Base-by-base conservation (phyloP, 768 basidiomycete species). In the Russula sp. region DNA sequence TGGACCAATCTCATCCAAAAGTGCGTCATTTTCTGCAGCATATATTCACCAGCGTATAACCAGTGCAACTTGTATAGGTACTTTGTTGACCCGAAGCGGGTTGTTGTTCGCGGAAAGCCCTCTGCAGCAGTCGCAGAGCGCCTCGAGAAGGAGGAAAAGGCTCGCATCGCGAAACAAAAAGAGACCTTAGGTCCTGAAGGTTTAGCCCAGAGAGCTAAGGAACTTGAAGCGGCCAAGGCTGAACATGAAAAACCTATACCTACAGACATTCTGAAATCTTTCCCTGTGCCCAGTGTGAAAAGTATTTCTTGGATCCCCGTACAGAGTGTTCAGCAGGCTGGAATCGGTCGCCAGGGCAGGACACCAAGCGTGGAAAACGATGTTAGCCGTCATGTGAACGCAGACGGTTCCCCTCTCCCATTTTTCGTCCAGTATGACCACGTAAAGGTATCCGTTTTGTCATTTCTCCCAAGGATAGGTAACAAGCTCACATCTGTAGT, bases 401-500 rank as follows among this genome's bases (percentile, higher is more conserved):
- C 76, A 3, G 94, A 97, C 67, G 88, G 87, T 3, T 71, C 78
- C 2, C 72, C 81, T 3, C 72, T 95, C 39, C 85, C 96, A 6
- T 95, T 94, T 76, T 95, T 94, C 72, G 84, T 96, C 10, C 88
- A 97, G 70, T 99, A 92, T 70, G 90, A 97, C 69, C 91, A 95
- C 73, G 93, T 96, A 53, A 83, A 93, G 78, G 94, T 90, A 54
- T 47, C 73, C 75, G 22, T 31, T 6, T 20, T 9, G 47, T 50
- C 18, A 27, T 57, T 40, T 42, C 37, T 27, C 7, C 27, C 34
- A 14, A 18, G 44, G 0, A 27, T 6, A 8, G 34, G 27, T 34
- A 31, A 8, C n/a, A 55, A 35, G 14, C 44, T 31, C 31, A 55
- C 52, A 45, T 45, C 62, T 52, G 1, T 66, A 97, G 91, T 98